Evolutionary conservation across 306 rosid species (phyloP).

Genomic region (Quercus gilva): DNA sequence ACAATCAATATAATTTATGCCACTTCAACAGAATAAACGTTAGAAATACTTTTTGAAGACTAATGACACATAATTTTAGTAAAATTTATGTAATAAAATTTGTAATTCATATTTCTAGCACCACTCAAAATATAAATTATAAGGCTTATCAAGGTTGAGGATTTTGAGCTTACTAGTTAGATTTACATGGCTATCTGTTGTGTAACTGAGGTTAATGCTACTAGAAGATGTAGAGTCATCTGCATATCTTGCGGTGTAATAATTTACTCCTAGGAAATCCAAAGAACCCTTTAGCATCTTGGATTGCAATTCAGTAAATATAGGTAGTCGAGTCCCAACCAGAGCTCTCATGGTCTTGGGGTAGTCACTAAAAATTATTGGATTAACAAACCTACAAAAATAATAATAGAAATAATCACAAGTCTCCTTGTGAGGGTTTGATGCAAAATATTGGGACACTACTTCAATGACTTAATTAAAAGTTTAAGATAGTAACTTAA

Average conservation of each 20-base stretch:
- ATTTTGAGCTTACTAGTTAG: constrained; percentile 33
- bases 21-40: too few species aligned
- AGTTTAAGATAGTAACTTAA: too few species aligned
- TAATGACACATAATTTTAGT: background rate
- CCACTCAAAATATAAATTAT: too few species aligned
- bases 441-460: background rate
- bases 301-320: constrained; percentile 15
- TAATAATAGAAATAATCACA: background rate
- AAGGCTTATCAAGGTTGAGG: background rate
- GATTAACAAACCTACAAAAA: constrained; percentile 16
- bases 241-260: constrained; percentile 27
- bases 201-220: constrained; percentile 7
- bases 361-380: constrained; percentile 23
- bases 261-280: constrained; percentile 31
- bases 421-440: background rate
- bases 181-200: constrained; percentile 29
- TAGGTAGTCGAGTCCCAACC: constrained; percentile 28
- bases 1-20: too few species aligned
- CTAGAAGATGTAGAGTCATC: background rate
- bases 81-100: too few species aligned
- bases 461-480: too few species aligned
- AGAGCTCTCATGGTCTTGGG: constrained; percentile 8
- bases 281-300: constrained; percentile 17
- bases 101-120: too few species aligned
- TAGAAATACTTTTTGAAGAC: too few species aligned